A percentile compares a stretch with the other conserved stretches of the same genome.
phyloP scores from a whole-genome alignment of 345 rosid species.

The Physaria fendleri region DNA sequence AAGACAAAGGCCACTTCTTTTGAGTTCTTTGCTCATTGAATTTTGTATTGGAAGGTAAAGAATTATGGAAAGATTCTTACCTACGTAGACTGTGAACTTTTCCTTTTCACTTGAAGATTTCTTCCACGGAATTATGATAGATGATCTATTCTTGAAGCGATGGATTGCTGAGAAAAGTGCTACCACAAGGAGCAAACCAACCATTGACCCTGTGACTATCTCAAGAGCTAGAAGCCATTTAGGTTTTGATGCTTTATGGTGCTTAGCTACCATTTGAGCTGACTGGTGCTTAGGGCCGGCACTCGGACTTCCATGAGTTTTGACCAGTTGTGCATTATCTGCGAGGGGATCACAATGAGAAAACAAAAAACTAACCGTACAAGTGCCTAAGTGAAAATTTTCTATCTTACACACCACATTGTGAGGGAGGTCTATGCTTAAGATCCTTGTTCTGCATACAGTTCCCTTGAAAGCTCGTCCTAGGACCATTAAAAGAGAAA shows the following conservation, averaged over 20 bases:
- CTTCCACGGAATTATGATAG: slow-evolving; percentile 90
- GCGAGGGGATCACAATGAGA: too few relatives aligned
- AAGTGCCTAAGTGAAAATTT: slow-evolving; percentile 1
- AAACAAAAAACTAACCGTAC: too few relatives aligned
- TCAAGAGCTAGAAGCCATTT: slow-evolving; percentile 75
- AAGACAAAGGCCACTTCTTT: too few relatives aligned
- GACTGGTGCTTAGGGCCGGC: too few relatives aligned
- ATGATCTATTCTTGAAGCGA: slow-evolving; percentile 51
- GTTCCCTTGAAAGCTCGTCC: slow-evolving; percentile 83
- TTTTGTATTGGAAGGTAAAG: too few relatives aligned
- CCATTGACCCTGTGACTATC: slow-evolving; percentile 68
- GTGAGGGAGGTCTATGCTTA: slow-evolving; percentile 60
- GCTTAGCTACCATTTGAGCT: too few relatives aligned
- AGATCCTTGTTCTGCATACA: slow-evolving; percentile 55
- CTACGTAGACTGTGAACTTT: slow-evolving; percentile 53
- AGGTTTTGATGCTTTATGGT: slow-evolving; percentile 54
- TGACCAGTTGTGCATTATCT: too few relatives aligned
- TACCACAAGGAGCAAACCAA: slow-evolving; percentile 59
- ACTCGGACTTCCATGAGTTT: too few relatives aligned
- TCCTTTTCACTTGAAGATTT: slow-evolving; percentile 76
- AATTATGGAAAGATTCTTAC: slow-evolving; percentile 50
- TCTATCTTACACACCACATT: slow-evolving; percentile 54
- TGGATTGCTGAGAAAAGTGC: slow-evolving; percentile 50
- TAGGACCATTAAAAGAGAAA: too few relatives aligned
- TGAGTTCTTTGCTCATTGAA: too few relatives aligned